Evolutionary conservation across 2,329 filamentous ascomycete genomes (phyloP), one percentile per base, ranked within the genome.

Genomic region (Neonectria sp.): DNA sequence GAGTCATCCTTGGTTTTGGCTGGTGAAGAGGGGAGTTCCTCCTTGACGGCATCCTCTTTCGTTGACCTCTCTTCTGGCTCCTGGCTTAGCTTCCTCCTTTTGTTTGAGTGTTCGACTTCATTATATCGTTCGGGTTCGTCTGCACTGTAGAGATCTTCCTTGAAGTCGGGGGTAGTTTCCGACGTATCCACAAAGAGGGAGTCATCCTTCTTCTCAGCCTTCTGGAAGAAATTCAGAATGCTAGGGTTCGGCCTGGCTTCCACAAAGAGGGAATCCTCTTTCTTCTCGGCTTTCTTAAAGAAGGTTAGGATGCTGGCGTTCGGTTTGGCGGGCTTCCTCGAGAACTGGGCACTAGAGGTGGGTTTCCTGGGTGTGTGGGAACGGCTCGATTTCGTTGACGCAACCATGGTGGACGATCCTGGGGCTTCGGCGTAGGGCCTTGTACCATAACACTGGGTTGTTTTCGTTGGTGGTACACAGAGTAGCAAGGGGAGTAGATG

Each of bases 161-260:
- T 40, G 35, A 80, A 71, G 12, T 68, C 66, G 13, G 59, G 40
- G n/a, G 67, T 62, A 13, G 62, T n/a, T 9, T 72, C 73, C 2
- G 31, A 53, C 13, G 51, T 24, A 12, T 33, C 71, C 17, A 85
- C 79, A 71, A 93, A 92, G 13, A 92, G 85, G 21, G 85, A 83
- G 62, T 90, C 83, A 68, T 91, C 86, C 63, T 86, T 82, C 60
- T 88, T 86, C 48, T 89, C 86, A 0, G 88, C 85, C 76, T 93
- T 94, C 75, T 92, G 90, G 77, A 95, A 95, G 78, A 94, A 95
- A 69, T 81, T 93, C 17, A 94, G 81, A 35, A 94, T 94, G 70
- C 90, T 94, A 6, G 85, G 84, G 73, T 93, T 93, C 1, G 73
- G 59, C 3, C 70, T 49, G 17, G 75, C 70, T n/a, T 78, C 80